These are phyloP conservation scores for Myriosclerotinia duriaeana DNA, from an alignment of 2,329 filamentous ascomycete species.

Conservation along the genomic window DNA sequence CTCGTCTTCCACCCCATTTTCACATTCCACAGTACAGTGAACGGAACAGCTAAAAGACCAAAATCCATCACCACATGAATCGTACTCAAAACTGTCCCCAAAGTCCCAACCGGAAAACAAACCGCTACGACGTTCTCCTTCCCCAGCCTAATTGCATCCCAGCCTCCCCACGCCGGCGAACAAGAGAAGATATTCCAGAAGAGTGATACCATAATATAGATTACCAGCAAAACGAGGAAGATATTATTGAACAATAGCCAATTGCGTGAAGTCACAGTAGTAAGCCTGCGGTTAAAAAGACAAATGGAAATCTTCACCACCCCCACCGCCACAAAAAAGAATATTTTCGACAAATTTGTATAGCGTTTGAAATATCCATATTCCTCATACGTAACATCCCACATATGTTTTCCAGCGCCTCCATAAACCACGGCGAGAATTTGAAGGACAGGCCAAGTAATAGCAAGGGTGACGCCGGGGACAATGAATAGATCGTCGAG, in stretches of 20 bases:
- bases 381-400: slow-evolving; percentile 42
- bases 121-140: not conserved
- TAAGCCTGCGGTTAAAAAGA: slow-evolving; percentile 43
- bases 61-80: slow-evolving; percentile 43
- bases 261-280: slow-evolving; percentile 36
- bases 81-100: slow-evolving; percentile 36
- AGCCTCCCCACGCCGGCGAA: slow-evolving; percentile 13
- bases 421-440: slow-evolving; percentile 36
- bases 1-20: slow-evolving; percentile 40
- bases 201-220: slow-evolving; percentile 9
- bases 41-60: slow-evolving; percentile 39
- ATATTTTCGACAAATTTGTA: slow-evolving; percentile 92
- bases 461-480: slow-evolving; percentile 37
- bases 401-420: slow-evolving; percentile 37
- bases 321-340: slow-evolving; percentile 83
- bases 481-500: slow-evolving; percentile 42
- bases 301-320: slow-evolving; percentile 44
- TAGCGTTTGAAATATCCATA: slow-evolving; percentile 58
- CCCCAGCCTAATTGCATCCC: slow-evolving; percentile 13
- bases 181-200: slow-evolving; percentile 19
- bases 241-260: slow-evolving; percentile 41
- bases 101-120: slow-evolving; percentile 21
- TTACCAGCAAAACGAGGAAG: slow-evolving; percentile 28
- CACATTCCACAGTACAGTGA: slow-evolving; percentile 43
- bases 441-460: slow-evolving; percentile 38